Base-by-base conservation (phyloP, 2,329 filamentous ascomycete genomes). In the Fulvia fulva region DNA sequence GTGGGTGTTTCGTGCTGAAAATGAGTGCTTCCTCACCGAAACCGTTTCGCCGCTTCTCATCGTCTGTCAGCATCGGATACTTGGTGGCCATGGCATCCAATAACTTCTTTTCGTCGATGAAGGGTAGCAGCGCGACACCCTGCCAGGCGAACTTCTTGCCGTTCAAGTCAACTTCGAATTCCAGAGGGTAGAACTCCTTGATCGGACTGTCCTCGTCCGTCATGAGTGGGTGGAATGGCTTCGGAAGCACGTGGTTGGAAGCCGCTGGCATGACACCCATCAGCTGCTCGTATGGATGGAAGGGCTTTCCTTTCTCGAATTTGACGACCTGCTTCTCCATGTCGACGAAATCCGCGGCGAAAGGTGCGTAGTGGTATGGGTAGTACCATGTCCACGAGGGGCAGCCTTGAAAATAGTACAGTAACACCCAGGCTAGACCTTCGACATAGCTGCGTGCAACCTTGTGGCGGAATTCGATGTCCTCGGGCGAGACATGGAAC, bases 321-420 rank as follows among this genome's bases (percentile, higher is more conserved):
- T 82, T 79, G 64, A 96, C 84, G 30, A 89, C 81, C 80, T 96
- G 86, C 65, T 91, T 86, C 53, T 81, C 84, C 47, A 99, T 81
- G 56, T 92, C 87, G 58, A 89, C 87, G 73, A 99, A 99, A 74
- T 99, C 94, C 53, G 91, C 89, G 2, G 94, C 94, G 72, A 99
- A 99, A 3, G 95, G 94, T 1, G 94, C 95, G 72, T 99, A 99
- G 72, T 99, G 94, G 70, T 97, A 96, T 0, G 94, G 94, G 71
- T 97, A 99, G 73, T 94, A 99, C 94, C 94, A 99, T 53, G 93
- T 95, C 94, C 95, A 99, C 0, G 91, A 97, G 22, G 94, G 91
- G 68, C 94, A 99, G 25, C 94, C 94, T 75, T 99, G 94, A 74
- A 97, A 96, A 74, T 99, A 99, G 76, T 99, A 99, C 34, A 92